Evolutionary conservation across 169 alveolate species (phyloP).

Genomic region (Plasmodium gonderi): DNA sequence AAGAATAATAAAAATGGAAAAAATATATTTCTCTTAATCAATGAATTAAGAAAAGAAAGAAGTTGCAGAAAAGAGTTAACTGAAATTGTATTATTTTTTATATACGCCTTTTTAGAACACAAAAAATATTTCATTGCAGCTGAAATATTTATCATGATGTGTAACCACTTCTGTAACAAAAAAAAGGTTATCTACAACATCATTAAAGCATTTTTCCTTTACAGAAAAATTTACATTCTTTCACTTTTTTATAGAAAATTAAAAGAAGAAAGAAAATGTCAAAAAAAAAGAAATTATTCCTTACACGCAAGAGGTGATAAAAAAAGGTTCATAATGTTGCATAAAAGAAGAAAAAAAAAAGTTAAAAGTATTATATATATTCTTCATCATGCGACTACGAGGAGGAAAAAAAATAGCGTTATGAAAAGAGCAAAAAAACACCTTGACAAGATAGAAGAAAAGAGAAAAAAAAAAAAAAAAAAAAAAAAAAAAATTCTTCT

Average conservation of each 20-base stretch:
- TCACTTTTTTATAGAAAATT: constrained; percentile 21
- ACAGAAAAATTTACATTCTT: constrained; percentile 8
- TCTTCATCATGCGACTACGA: not conserved
- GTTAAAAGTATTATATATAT: constrained; percentile 9
- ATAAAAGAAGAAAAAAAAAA: not conserved
- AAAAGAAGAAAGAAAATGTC: not conserved
- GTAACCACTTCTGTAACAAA: constrained; percentile 22
- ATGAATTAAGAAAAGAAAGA: constrained; percentile 8
- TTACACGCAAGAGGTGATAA: not conserved
- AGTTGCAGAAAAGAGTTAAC: constrained; percentile 24
- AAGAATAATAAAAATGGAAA: constrained; percentile 8
- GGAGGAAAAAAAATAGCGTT: not conserved
- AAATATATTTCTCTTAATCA: not conserved
- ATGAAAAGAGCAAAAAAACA: not conserved
- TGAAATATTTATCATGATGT: constrained; percentile 23
- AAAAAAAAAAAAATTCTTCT: not conserved
- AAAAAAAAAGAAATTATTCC: not conserved
- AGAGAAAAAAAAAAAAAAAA: not conserved
- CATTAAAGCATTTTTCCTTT: constrained; percentile 22
- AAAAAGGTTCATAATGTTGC: not conserved
- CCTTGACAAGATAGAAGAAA: not conserved
- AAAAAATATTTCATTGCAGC: constrained; percentile 47
- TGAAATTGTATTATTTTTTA: constrained; percentile 7
- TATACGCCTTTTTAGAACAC: constrained; percentile 4
- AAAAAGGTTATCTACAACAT: constrained; percentile 19